A percentile compares a stretch with the other conserved stretches of the same genome.
Conservation (phyloP, 2,329 filamentous ascomycete species). For the Exophiala lecanii-corni region DNA sequence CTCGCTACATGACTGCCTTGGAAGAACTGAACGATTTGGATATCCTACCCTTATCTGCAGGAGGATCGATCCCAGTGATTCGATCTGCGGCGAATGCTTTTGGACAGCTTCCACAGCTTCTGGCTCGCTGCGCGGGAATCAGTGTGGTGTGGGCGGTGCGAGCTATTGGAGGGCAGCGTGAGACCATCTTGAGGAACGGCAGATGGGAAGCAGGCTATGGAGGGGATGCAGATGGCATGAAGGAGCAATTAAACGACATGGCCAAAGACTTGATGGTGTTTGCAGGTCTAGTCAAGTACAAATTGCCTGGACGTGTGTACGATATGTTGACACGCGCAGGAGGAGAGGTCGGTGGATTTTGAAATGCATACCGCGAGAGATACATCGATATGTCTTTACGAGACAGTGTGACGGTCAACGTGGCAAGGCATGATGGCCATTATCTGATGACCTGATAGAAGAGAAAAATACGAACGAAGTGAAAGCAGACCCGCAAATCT, state of each 20-base stretch:
- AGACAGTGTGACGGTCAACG: no score
- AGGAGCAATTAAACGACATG: slow-evolving; percentile 45
- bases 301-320: slow-evolving; percentile 79
- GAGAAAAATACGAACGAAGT: no score
- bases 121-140: slow-evolving; percentile 85
- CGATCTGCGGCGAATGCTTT: slow-evolving; percentile 78
- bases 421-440: no score
- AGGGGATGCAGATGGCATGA: slow-evolving; percentile 34
- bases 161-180: slow-evolving; percentile 74
- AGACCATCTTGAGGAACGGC: slow-evolving; percentile 58
- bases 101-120: slow-evolving; percentile 68
- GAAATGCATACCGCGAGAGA: no score
- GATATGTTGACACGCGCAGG: slow-evolving; percentile 81
- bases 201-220: slow-evolving; percentile 68
- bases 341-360: slow-evolving; percentile 54
- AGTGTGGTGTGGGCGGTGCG: slow-evolving; percentile 90
- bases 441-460: no score
- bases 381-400: neutral
- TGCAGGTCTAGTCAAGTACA: slow-evolving; percentile 85
- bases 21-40: slow-evolving; percentile 38
- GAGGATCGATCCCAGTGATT: slow-evolving; percentile 65
- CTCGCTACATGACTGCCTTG: slow-evolving; percentile 47
- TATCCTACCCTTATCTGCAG: slow-evolving; percentile 25
- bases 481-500: no score
- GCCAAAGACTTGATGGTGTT: slow-evolving; percentile 90